Evolutionary conservation across 768 basidiomycete genomes (phyloP).

Genomic region (Suillus paluster): DNA sequence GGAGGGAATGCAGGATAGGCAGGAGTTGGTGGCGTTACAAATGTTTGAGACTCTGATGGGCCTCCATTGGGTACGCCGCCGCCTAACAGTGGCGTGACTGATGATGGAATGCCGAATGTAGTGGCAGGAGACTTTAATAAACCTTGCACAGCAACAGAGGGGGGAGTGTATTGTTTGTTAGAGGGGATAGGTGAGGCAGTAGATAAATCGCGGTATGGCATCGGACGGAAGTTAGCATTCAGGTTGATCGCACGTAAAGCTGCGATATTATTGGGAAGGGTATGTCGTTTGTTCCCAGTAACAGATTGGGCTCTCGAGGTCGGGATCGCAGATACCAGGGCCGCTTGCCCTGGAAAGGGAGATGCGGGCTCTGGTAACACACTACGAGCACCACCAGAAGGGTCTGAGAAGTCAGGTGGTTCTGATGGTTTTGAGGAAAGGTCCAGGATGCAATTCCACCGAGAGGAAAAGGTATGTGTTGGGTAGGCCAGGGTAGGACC

Average conservation of each 20-base stretch:
- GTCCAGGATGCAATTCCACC: conserved; percentile 92
- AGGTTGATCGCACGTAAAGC: conserved; percentile 35
- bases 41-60: conserved; percentile 25
- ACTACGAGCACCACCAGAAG: conserved; percentile 29
- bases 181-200: conserved; percentile 16
- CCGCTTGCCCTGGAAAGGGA: conserved; percentile 62
- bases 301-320: conserved; percentile 38
- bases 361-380: conserved; percentile 78
- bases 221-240: conserved; percentile 19
- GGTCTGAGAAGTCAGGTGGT: conserved; percentile 21
- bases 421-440: conserved; percentile 47
- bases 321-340: conserved; percentile 24
- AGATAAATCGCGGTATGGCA: conserved; percentile 32
- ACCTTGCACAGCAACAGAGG: conserved; percentile 40
- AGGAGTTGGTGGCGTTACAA: conserved; percentile 58
- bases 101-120: conserved; percentile 40
- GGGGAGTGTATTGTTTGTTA: conserved; percentile 32
- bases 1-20: conserved; percentile 74
- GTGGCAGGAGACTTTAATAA: conserved; percentile 32
- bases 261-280: conserved; percentile 43
- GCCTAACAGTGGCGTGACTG: conserved; percentile 27
- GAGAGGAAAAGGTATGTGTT: conserved; percentile 76
- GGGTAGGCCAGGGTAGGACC: conserved; percentile 50
- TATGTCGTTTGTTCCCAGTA: conserved; percentile 64
- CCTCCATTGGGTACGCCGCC: conserved; percentile 7